Percentiles rank a stretch among this genome's conserved stretches.
Evolutionary conservation across 2,329 filamentous ascomycete species (phyloP).

Genomic region (Sporothrix phasma): DNA sequence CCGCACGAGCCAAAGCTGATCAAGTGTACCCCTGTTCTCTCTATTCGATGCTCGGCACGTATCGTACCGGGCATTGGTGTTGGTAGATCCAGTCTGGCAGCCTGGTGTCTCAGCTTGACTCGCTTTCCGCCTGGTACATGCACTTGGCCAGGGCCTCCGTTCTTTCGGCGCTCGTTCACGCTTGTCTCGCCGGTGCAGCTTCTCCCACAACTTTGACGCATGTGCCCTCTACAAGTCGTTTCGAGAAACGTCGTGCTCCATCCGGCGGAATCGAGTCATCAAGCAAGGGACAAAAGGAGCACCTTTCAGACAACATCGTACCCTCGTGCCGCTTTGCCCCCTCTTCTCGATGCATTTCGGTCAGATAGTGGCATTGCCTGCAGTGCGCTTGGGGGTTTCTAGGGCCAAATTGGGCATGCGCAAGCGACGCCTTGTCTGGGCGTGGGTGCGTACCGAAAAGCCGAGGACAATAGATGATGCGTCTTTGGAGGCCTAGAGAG

Average conservation of each 20-base stretch:
- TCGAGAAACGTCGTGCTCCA: background rate
- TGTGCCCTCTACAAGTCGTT: background rate
- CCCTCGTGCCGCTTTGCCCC: background rate
- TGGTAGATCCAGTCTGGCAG: background rate
- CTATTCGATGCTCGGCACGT: background rate
- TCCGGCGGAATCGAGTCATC: too few relatives aligned
- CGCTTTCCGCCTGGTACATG: background rate
- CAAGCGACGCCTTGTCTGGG: conserved; percentile 10
- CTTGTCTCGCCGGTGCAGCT: background rate
- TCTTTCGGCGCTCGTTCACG: too few relatives aligned
- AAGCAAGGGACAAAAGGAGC: too few relatives aligned
- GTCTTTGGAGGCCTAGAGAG: background rate
- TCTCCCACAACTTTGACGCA: background rate
- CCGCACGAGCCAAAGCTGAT: background rate
- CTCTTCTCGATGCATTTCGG: conserved; percentile 4
- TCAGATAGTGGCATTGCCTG: conserved; percentile 14
- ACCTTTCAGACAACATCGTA: background rate
- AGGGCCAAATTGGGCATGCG: background rate
- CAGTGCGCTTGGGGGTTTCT: conserved; percentile 3
- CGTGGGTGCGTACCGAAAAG: conserved; percentile 9
- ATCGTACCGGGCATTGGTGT: background rate
- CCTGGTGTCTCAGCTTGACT: background rate
- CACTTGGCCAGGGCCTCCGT: too few relatives aligned
- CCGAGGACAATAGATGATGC: background rate
- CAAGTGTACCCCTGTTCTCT: background rate